A percentile compares a stretch with the other conserved stretches of the same genome.
These are phyloP conservation scores for Aureobasidium pullulans DNA, from an alignment of 2,329 filamentous ascomycete species.

Conservation along the genomic window DNA sequence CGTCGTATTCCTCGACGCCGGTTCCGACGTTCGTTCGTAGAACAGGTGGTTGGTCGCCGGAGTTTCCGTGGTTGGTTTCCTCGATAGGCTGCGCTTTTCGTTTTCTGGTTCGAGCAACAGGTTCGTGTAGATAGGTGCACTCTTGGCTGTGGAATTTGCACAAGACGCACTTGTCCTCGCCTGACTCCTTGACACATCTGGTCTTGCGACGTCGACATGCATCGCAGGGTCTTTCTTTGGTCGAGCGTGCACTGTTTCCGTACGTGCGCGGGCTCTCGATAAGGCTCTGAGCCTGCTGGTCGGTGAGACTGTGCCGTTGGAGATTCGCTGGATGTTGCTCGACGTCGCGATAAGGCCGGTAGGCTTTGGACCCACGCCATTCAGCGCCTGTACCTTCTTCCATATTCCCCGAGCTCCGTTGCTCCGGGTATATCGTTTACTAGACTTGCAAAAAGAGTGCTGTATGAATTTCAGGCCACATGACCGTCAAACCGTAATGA, in stretches of 20 bases:
- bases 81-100: neutral
- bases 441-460: neutral
- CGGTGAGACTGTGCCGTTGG: neutral
- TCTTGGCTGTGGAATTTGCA: constrained; percentile 64
- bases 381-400: neutral
- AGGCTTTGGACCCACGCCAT: neutral
- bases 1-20: constrained; percentile 62
- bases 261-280: neutral
- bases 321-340: neutral
- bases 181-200: constrained; percentile 22
- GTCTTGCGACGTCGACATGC: constrained; percentile 20
- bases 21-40: constrained; percentile 13
- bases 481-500: neutral
- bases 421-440: neutral
- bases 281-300: neutral
- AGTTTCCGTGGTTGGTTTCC: neutral
- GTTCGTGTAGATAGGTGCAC: constrained; percentile 63
- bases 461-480: neutral
- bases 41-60: constrained; percentile 11
- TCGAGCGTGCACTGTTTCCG: neutral
- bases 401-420: neutral
- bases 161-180: constrained; percentile 19
- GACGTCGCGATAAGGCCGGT: neutral
- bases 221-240: constrained; percentile 15
- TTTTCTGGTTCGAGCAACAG: constrained; percentile 14